Evolutionary conservation across 2,329 filamentous ascomycete genomes (phyloP).

Genomic region (Alternaria atra): DNA sequence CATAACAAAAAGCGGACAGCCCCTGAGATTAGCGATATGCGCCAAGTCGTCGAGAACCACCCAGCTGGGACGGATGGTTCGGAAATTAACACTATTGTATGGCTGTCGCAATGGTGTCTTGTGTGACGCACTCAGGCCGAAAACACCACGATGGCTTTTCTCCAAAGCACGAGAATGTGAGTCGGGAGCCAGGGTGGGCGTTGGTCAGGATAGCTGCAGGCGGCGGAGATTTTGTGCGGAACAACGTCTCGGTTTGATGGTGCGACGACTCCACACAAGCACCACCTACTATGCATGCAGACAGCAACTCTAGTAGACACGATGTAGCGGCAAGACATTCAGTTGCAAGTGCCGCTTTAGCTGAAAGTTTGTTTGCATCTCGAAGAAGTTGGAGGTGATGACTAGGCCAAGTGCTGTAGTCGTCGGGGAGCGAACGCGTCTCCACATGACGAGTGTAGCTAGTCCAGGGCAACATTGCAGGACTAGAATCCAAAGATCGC

Average conservation of each 20-base stretch:
- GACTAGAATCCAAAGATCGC: constrained; percentile 19
- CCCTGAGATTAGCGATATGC: constrained; percentile 21
- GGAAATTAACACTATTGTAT: neutral
- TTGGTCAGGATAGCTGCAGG: constrained; percentile 1
- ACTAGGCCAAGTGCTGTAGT: neutral
- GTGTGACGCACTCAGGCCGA: neutral
- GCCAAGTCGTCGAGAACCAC: constrained; percentile 1
- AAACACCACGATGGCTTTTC: neutral
- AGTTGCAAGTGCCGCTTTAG: neutral
- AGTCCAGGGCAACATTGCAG: constrained; percentile 8
- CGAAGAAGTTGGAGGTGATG: neutral
- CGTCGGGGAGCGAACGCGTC: neutral
- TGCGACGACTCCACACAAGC: constrained; percentile 17
- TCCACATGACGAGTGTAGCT: neutral
- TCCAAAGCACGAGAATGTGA: neutral
- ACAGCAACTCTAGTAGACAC: neutral
- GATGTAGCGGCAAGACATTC: neutral
- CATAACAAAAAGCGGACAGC: neutral
- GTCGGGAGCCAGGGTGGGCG: neutral
- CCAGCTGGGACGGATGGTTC: neutral
- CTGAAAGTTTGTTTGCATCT: neutral
- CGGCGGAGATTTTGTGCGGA: neutral
- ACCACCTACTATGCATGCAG: neutral
- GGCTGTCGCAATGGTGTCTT: neutral
- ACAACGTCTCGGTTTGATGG: neutral